Evolutionary conservation across 129 eudicot genomes (phyloP).

Genomic region (Kitagawia praeruptora): DNA sequence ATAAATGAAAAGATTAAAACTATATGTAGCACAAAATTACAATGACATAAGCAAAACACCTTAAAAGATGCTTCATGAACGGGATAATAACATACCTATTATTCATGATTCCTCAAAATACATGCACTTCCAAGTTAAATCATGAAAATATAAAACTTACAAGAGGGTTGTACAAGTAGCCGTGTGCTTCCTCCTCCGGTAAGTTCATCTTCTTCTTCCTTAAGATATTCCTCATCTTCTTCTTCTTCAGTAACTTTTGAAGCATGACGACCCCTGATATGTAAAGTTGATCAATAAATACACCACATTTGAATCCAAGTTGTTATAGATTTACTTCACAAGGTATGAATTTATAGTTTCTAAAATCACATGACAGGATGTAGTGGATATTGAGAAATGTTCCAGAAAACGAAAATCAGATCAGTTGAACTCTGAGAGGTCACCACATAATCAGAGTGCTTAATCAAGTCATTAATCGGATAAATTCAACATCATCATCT

Average conservation of each 20-base stretch:
- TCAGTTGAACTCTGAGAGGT: not conserved
- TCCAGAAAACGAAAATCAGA: not conserved
- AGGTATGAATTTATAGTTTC: not conserved
- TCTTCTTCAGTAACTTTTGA: slow-evolving; percentile 98
- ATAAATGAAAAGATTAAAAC: not conserved
- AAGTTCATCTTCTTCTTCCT: slow-evolving; percentile 88
- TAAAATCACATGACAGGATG: not conserved
- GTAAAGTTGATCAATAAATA: not conserved
- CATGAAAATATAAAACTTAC: slow-evolving; percentile 33
- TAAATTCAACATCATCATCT: not conserved
- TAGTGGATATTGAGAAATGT: not conserved
- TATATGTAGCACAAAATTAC: not conserved
- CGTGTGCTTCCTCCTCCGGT: slow-evolving; percentile 86
- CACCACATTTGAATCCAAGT: not conserved
- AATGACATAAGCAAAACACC: not conserved
- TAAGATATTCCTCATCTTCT: slow-evolving; percentile 93
- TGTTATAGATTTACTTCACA: not conserved
- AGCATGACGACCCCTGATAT: slow-evolving; percentile 94
- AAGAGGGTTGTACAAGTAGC: slow-evolving; percentile 84
- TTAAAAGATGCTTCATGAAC: not conserved
- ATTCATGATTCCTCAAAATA: not conserved
- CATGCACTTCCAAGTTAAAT: not conserved
- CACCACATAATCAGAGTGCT: not conserved
- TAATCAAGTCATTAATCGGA: not conserved
- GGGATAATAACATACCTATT: not conserved